These are phyloP conservation scores for Pseudogymnoascus sp. DNA, from an alignment of 2,329 filamentous ascomycete species.

Conservation along the genomic window DNA sequence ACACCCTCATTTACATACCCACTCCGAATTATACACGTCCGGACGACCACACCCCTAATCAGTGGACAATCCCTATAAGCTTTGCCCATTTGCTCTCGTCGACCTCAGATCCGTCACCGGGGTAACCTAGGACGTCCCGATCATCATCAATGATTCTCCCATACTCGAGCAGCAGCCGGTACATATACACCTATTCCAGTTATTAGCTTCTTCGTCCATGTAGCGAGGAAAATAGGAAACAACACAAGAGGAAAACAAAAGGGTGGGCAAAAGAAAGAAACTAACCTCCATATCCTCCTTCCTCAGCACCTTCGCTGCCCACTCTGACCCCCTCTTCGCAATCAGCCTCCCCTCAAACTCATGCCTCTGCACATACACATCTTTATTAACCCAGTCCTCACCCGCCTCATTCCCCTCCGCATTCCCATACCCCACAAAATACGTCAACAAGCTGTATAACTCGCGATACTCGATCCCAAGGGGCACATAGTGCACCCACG, in stretches of 20 bases:
- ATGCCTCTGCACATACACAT: conserved; percentile 28
- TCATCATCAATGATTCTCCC: conserved; percentile 33
- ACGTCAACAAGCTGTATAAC: conserved; percentile 64
- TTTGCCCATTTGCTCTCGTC: conserved; percentile 15
- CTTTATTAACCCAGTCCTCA: conserved; percentile 36
- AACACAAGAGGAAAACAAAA: background rate
- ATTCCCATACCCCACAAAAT: conserved; percentile 56
- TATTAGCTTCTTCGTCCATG: conserved; percentile 22
- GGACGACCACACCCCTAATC: background rate
- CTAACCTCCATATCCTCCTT: conserved; percentile 65
- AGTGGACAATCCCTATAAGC: background rate
- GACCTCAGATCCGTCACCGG: conserved; percentile 26
- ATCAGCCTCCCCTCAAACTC: conserved; percentile 56
- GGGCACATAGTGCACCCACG: conserved; percentile 76
- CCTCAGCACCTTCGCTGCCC: conserved; percentile 63
- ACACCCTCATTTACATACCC: background rate
- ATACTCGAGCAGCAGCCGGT: conserved; percentile 61
- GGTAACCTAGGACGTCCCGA: conserved; percentile 28
- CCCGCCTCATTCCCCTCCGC: conserved; percentile 41
- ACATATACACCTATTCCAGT: conserved; percentile 42
- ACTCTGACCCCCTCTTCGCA: conserved; percentile 57
- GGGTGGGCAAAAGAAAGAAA: conserved; percentile 28
- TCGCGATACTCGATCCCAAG: conserved; percentile 69
- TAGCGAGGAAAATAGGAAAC: background rate
- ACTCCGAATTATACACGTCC: background rate